Percentiles rank a stretch among this genome's conserved stretches.
These are phyloP conservation scores for Pichia sp. DNA, from an alignment of 1,139 yeast genomes.

Conservation along the genomic window DNA sequence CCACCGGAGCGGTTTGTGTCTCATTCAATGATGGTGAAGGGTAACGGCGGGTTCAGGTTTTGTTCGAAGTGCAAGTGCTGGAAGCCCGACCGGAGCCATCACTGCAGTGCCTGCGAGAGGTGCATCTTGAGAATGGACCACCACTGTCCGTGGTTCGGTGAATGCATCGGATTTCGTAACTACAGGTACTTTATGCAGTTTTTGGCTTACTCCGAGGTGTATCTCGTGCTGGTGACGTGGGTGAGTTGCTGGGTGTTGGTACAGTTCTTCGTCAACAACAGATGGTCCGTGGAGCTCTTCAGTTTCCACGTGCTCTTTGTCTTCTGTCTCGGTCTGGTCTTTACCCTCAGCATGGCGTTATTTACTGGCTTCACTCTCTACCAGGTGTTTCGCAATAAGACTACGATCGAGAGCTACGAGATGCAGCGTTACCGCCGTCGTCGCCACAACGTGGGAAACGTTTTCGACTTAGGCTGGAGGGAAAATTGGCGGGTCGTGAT, in stretches of 20 bases:
- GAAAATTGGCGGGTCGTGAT: constrained; percentile 65
- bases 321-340: constrained; percentile 56
- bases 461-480: constrained; percentile 66
- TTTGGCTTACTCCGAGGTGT: constrained; percentile 52
- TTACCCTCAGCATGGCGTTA: constrained; percentile 54
- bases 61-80: constrained; percentile 75
- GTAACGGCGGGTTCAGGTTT: constrained; percentile 48
- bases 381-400: constrained; percentile 56
- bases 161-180: constrained; percentile 79
- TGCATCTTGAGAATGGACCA: constrained; percentile 85
- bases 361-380: constrained; percentile 62
- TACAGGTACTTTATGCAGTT: constrained; percentile 79
- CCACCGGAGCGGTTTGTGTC: constrained; percentile 39
- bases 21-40: constrained; percentile 38
- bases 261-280: constrained; percentile 41
- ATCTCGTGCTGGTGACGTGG: constrained; percentile 40
- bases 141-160: constrained; percentile 95
- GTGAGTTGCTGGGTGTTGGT: constrained; percentile 43
- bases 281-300: constrained; percentile 37
- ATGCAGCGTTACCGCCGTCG: constrained; percentile 45
- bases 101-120: constrained; percentile 66
- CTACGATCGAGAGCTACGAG: constrained; percentile 82
- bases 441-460: constrained; percentile 39
- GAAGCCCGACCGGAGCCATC: constrained; percentile 95
- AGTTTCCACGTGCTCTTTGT: constrained; percentile 59